These are phyloP conservation scores for Lactarius sp. DNA, from an alignment of 768 basidiomycete species.

Conservation along the genomic window DNA sequence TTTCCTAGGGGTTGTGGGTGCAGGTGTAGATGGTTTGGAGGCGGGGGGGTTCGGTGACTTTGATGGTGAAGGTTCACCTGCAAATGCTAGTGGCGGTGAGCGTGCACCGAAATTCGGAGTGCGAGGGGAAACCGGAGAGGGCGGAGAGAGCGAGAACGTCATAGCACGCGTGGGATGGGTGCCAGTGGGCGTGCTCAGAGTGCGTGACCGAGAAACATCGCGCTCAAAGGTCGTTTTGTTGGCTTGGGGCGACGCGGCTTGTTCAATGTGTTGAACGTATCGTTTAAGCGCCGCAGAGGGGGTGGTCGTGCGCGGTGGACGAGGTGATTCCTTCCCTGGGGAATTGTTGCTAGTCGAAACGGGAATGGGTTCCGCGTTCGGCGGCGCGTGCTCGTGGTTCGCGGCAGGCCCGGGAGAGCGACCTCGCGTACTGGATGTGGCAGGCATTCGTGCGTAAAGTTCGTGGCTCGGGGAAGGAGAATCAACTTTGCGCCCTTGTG, in stretches of 20 bases:
- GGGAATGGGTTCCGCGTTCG: background rate
- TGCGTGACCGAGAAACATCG: conserved; percentile 10
- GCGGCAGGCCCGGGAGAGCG: conserved; percentile 16
- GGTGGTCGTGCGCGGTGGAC: conserved; percentile 9
- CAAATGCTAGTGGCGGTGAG: background rate
- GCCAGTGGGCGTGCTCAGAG: conserved; percentile 28
- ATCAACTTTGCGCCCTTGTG: conserved; percentile 21
- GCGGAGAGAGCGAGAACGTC: conserved; percentile 6
- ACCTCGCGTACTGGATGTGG: conserved; percentile 6
- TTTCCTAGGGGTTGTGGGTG: conserved; percentile 26
- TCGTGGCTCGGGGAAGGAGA: conserved; percentile 7
- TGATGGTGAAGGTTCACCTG: background rate
- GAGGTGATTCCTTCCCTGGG: background rate
- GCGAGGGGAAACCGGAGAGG: background rate
- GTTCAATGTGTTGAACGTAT: conserved; percentile 22
- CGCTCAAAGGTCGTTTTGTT: background rate
- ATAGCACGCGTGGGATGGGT: background rate
- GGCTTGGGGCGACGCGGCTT: conserved; percentile 1
- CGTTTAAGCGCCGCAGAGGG: conserved; percentile 18
- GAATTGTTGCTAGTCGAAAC: background rate
- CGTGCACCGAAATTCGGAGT: conserved; percentile 1
- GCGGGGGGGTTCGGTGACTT: conserved; percentile 16
- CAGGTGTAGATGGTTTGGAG: conserved; percentile 9
- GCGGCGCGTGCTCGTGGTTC: background rate
- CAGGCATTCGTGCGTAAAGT: background rate